Evolutionary conservation across 2,329 filamentous ascomycete genomes (phyloP).

Genomic region (Endocalyx cinctus): DNA sequence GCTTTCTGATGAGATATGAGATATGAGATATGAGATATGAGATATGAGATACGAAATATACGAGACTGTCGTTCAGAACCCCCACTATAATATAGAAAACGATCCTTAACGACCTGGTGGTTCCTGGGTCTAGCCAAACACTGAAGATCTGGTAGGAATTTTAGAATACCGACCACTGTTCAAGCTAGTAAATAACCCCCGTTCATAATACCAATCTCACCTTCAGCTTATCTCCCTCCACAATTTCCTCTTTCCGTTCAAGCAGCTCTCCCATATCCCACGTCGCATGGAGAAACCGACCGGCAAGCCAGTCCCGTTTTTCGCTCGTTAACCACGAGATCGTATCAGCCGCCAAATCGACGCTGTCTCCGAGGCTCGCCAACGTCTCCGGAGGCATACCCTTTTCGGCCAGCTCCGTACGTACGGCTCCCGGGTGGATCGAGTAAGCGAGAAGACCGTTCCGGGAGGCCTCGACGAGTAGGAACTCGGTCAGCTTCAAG

Average conservation of each 20-base stretch:
- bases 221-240: slow-evolving; percentile 31
- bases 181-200: too few species aligned
- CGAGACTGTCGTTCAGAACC: too few species aligned
- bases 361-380: slow-evolving; percentile 9
- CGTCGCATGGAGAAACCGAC: slow-evolving; percentile 29
- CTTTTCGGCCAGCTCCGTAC: slow-evolving; percentile 12
- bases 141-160: too few species aligned
- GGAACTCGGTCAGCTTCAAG: slow-evolving; percentile 12
- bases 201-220: slow-evolving; percentile 21
- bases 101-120: too few species aligned
- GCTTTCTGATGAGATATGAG: too few species aligned
- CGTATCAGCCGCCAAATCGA: slow-evolving; percentile 20
- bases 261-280: slow-evolving; percentile 35
- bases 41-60: too few species aligned
- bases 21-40: too few species aligned
- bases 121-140: too few species aligned
- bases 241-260: slow-evolving; percentile 27
- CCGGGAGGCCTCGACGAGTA: slow-evolving; percentile 12
- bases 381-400: slow-evolving; percentile 14
- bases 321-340: slow-evolving; percentile 24
- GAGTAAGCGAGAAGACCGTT: slow-evolving; percentile 14
- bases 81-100: too few species aligned
- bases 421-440: slow-evolving; percentile 16
- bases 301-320: slow-evolving; percentile 32
- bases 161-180: too few species aligned